Evolutionary conservation across 2,329 filamentous ascomycete genomes (phyloP).

Genomic region (Byssothecium circinans): DNA sequence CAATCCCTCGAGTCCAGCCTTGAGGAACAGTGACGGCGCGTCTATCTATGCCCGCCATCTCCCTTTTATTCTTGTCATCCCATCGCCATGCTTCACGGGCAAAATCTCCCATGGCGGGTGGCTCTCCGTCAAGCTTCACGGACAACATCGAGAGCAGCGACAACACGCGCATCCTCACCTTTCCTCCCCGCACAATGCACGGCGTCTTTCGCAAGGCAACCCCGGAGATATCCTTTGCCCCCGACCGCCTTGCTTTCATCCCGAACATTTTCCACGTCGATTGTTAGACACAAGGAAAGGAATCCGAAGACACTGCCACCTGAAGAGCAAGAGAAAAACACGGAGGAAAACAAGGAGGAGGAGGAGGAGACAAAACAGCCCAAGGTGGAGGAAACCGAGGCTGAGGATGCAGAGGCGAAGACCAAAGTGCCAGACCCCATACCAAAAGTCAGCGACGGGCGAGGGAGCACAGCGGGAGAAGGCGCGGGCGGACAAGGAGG

Average conservation of each 20-base stretch:
- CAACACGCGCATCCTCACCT: slow-evolving; percentile 27
- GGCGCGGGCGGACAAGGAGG: slow-evolving; percentile 52
- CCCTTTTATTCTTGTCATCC: neutral
- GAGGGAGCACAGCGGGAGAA: slow-evolving; percentile 62
- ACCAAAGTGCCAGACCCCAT: slow-evolving; percentile 54
- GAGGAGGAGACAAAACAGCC: slow-evolving; percentile 46
- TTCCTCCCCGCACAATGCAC: slow-evolving; percentile 35
- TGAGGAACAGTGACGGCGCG: neutral
- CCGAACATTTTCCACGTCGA: slow-evolving; percentile 45
- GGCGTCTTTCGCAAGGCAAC: slow-evolving; percentile 27
- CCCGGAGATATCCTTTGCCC: slow-evolving; percentile 28
- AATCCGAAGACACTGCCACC: slow-evolving; percentile 52
- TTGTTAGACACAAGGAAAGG: slow-evolving; percentile 59
- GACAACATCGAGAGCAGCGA: slow-evolving; percentile 38
- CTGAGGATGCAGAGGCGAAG: slow-evolving; percentile 46
- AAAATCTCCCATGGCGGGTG: slow-evolving; percentile 66
- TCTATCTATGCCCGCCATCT: neutral
- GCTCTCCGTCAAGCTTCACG: slow-evolving; percentile 57
- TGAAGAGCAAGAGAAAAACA: slow-evolving; percentile 48
- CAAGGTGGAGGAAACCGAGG: slow-evolving; percentile 46
- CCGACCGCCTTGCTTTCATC: slow-evolving; percentile 37
- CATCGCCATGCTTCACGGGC: slow-evolving; percentile 62
- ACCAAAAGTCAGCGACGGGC: slow-evolving; percentile 56
- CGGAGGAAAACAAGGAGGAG: slow-evolving; percentile 46
- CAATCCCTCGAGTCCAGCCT: neutral